Base-by-base conservation (phyloP, 176 grass and related monocot genomes). In the Microstegium vimineum region DNA sequence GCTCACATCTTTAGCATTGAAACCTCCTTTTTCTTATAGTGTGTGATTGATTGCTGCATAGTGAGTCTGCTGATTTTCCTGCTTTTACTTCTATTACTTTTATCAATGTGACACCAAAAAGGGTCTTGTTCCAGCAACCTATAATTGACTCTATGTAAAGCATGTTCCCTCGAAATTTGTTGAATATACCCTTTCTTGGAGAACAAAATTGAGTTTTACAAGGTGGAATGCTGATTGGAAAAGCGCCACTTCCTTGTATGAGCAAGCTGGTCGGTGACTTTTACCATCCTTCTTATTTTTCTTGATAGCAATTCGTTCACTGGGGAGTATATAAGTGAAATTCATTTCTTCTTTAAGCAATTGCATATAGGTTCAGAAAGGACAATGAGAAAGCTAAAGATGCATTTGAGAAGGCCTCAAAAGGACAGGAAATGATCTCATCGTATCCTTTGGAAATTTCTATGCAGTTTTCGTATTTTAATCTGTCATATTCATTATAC, bases 361-460 rank as follows among this genome's bases (percentile, higher is more conserved):
- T 94, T 81, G 87, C 84, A 13, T 99, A 95, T 86, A 93, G 87
- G 83, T 93, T 93, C 75, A 90, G 60, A 78, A 99, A 93, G 90
- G 85, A 95, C 45, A 95, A 90, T 57, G 96, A 92, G 77, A 99
- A 95, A 94, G 96, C 93, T 74, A 99, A 99, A 89, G 96, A 92
- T 73, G 96, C 96, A 74, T 99, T 99, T 81, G 96, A 99, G 83
- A 99, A 93, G 83, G 96, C 96, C 84, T 95, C 96, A 33, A 99
- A 95, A 90, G 96, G 91, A 88, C 96, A 99, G 81, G 96, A 99
- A 92, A 91, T 99, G 87, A 93, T 99, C 66, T 90, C 90, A 18
- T 99, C 93, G 87, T 99, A 99, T 93, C 86, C 87, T 85, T 87
- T 6, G 4, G 20, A 77, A 62, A 81, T 77, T 79, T 86, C 6